phyloP scores from a whole-genome alignment of 805 yeast species.

The Candida ovalis region DNA sequence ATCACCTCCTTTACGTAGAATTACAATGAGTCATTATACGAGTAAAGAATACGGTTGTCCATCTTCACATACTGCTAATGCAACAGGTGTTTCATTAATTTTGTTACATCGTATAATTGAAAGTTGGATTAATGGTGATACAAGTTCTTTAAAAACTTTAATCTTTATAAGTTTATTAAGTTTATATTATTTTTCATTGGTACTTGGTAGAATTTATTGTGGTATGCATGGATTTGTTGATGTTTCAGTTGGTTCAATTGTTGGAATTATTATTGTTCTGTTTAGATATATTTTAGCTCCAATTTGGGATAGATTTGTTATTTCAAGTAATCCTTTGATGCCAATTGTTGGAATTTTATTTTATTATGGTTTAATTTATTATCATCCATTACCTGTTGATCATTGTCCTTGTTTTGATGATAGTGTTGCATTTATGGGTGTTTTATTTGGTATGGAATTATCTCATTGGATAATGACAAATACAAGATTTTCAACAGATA shows the following conservation, averaged over 20 bases:
- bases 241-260: constrained; percentile 55
- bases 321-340: constrained; percentile 21
- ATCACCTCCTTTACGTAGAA: constrained; percentile 87
- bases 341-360: constrained; percentile 40
- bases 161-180: constrained; percentile 21
- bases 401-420: constrained; percentile 97
- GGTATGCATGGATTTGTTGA: constrained; percentile 97
- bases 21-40: constrained; percentile 88
- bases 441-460: constrained; percentile 70
- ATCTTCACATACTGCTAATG: constrained; percentile 91
- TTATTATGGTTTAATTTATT: constrained; percentile 50
- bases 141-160: constrained; percentile 4
- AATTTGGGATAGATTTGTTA: constrained; percentile 44
- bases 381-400: constrained; percentile 83
- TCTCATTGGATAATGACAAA: constrained; percentile 48
- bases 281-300: constrained; percentile 40
- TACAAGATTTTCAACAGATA: constrained; percentile 9
- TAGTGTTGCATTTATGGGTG: constrained; percentile 89
- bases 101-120: constrained; percentile 23
- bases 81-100: constrained; percentile 71
- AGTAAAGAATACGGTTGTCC: constrained; percentile 95
- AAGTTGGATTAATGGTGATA: constrained; percentile 13
- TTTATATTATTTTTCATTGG: constrained; percentile 59
- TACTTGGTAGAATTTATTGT: constrained; percentile 83
- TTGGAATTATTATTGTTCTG: constrained; percentile 57